A percentile compares a stretch with the other conserved stretches of the same genome.
Conservation (phyloP, 2,329 filamentous ascomycete genomes). For the Nothopassalora personata region DNA sequence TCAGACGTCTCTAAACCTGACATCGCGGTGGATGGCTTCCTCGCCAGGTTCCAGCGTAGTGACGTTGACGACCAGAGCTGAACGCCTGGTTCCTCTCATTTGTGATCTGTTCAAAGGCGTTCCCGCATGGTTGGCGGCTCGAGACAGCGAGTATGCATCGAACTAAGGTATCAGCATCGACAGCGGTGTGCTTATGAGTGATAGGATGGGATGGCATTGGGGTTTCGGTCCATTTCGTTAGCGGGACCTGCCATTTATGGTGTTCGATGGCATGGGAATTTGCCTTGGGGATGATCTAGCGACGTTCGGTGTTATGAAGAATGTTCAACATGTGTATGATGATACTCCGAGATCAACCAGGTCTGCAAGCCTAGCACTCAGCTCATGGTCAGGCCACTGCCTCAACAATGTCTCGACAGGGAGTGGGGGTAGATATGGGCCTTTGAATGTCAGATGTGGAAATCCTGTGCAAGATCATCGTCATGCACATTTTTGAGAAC, state of each 20-base stretch:
- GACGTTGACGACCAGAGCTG: conserved; percentile 16
- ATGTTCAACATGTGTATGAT: neutral
- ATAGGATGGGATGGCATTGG: neutral
- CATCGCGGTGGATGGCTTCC: conserved; percentile 8
- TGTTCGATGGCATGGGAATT: neutral
- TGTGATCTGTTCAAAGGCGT: neutral
- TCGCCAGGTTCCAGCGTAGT: conserved; percentile 13
- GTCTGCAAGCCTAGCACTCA: neutral
- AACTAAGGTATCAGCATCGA: neutral
- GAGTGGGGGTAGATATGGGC: neutral
- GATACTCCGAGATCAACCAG: neutral
- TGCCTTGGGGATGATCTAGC: neutral
- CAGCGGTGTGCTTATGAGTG: neutral
- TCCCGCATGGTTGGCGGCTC: neutral
- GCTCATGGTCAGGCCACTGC: neutral
- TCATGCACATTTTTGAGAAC: too few species aligned
- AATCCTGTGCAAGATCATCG: too few species aligned
- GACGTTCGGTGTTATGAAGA: neutral
- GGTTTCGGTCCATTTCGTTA: neutral
- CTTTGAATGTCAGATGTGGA: neutral
- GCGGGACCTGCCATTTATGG: neutral
- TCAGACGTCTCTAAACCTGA: neutral
- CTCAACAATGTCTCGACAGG: neutral
- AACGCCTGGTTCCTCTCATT: neutral
- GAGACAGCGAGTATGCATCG: neutral